Evolutionary conservation across 2,329 filamentous ascomycete genomes (phyloP), one percentile per base, ranked within the genome.

Genomic region (Phialocephala sp.): DNA sequence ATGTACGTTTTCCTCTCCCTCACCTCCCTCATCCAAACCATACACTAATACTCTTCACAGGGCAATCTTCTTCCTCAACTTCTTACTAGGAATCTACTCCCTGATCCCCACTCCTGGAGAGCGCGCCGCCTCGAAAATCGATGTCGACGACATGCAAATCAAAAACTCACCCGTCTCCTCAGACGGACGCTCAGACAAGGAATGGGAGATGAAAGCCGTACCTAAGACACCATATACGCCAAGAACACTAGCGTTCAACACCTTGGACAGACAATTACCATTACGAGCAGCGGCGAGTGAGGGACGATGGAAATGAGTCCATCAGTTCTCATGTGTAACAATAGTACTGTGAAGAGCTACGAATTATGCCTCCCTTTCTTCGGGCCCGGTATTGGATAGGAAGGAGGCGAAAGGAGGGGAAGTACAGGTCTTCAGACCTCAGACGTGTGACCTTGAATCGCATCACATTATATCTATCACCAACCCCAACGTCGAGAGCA

Each of bases 211-310:
- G 84, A 82, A 84, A 63, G 79, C 79, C 68, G 82, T 87, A 1
- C 78, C 70, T 1, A 69, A 80, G 36, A 70, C 80, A 69, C 85
- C 86, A 0, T 90, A 84, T 69, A 91, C 89, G 8, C 89, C 89
- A 6, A 78, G 89, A 69, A 91, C 89, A 18, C 83, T 86, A 75
- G 89, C 89, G 1, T 91, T 91, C 75, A 83, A 90, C 72, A 83
- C 84, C 14, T 79, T 90, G 57, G 85, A 89, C 68, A 78, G 86
- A 63, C 84, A 85, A 72, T 75, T 88, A 65, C 86, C 87, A 2
- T 74, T 87, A 57, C 80, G 84, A 60, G 65, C 68, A 14, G 62
- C 70, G 62, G 57, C 62, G 8, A 65, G 57, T 60, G 36, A 39
- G 35, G 62, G 22, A 32, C 4, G 24, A 54, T 27, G 24, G 50